A percentile compares a stretch with the other conserved stretches of the same genome.
phyloP scores from a whole-genome alignment of 2,329 filamentous ascomycete genomes.

The Ophiostoma himal-ulmi region DNA sequence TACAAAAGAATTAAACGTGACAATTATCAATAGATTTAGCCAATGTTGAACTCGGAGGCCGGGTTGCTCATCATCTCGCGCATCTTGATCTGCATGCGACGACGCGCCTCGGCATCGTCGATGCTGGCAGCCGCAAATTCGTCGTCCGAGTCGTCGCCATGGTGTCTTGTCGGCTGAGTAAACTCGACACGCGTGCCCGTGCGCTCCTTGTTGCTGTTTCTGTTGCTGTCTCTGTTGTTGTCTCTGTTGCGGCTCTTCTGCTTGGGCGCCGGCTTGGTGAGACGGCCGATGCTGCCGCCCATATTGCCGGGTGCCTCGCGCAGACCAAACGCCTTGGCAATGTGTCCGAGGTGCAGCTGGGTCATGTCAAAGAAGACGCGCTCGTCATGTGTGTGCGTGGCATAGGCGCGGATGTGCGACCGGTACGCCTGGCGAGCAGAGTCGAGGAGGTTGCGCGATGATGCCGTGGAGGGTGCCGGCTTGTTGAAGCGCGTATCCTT shows the following conservation, averaged over 20 bases:
- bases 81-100: conserved; percentile 42
- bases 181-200: background rate
- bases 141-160: conserved; percentile 32
- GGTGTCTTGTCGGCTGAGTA: background rate
- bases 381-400: conserved; percentile 84
- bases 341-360: conserved; percentile 81
- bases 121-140: conserved; percentile 33
- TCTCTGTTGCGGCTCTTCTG: conserved; percentile 18
- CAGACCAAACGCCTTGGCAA: conserved; percentile 88
- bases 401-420: conserved; percentile 88
- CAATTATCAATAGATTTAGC: conserved; percentile 10
- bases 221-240: background rate
- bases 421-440: conserved; percentile 81
- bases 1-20: background rate
- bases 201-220: conserved; percentile 23
- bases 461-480: conserved; percentile 28
- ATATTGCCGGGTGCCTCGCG: conserved; percentile 85
- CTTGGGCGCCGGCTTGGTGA: conserved; percentile 37
- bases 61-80: conserved; percentile 27
- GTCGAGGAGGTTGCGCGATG: conserved; percentile 58
- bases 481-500: background rate
- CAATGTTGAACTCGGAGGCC: conserved; percentile 29
- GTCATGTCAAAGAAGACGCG: conserved; percentile 86
- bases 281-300: conserved; percentile 50
- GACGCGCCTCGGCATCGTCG: conserved; percentile 53